Evolutionary conservation across 2,329 filamentous ascomycete genomes (phyloP).

Genomic region (Cladophialophora bantiana): DNA sequence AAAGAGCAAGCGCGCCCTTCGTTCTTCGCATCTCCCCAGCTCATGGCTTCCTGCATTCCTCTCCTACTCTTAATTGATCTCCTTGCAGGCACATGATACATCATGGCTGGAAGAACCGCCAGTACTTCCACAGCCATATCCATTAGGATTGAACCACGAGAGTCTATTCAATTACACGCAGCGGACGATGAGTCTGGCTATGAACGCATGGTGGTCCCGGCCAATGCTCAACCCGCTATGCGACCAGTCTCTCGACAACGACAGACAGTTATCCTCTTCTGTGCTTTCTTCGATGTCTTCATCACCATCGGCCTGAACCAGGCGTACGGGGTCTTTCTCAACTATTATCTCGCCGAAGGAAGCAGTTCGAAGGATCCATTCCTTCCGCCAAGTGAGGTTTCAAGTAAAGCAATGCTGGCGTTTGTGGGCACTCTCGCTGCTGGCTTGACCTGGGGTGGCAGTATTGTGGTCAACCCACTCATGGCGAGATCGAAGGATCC

Average conservation of each 20-base stretch:
- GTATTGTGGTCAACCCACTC: constrained; percentile 57
- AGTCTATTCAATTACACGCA: constrained; percentile 27
- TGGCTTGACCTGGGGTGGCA: constrained; percentile 60
- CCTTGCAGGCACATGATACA: not conserved
- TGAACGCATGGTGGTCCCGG: constrained; percentile 27
- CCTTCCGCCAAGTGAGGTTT: constrained; percentile 46
- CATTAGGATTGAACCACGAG: not conserved
- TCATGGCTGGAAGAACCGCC: not conserved
- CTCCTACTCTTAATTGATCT: not conserved
- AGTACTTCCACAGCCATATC: not conserved
- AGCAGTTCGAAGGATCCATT: constrained; percentile 50
- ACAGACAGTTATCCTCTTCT: constrained; percentile 54
- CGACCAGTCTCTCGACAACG: constrained; percentile 50
- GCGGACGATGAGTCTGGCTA: constrained; percentile 24
- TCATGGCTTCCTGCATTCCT: not conserved
- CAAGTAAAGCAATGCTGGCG: constrained; percentile 54
- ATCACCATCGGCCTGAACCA: constrained; percentile 61
- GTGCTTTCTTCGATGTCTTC: constrained; percentile 55
- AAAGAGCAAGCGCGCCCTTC: not conserved
- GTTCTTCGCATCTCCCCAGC: not conserved
- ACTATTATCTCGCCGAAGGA: constrained; percentile 51
- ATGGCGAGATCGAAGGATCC: constrained; percentile 53
- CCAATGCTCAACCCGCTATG: constrained; percentile 39
- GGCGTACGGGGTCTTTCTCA: constrained; percentile 58
- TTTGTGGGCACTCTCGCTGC: constrained; percentile 59